Evolutionary conservation across 108 stramenopile species (phyloP), one percentile per base, ranked within the genome.

Genomic region (Skeletonema marinoi): DNA sequence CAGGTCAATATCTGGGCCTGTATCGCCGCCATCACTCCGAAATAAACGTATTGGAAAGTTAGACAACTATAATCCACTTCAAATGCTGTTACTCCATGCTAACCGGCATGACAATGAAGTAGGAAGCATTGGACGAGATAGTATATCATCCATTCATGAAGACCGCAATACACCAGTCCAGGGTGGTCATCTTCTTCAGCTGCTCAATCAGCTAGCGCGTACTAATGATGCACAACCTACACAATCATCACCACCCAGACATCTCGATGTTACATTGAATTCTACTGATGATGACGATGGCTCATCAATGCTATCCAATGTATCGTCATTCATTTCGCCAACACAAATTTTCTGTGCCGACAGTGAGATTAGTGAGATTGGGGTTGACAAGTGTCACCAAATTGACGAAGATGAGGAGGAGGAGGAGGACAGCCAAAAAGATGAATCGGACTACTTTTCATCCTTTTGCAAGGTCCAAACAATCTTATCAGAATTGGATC

Each of bases 381-480:
- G 54, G 4, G 9, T n/a, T n/a, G 4, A 6, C 6, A 36, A 36
- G 35, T 36, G 35, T 36, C 35, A 36, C 35, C 35, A 10, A 46
- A 56, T 9, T 56, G 54, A 56, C 29, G 21, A 56, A 4, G 54
- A 56, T 56, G 25, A 10, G 9, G 21, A 25, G 25, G 25, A 25
- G 25, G 25, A 25, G 25, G 25, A 56, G 3, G 54, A 56, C 19
- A 25, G 9, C 3, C 54, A 56, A 51, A 6, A 51, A 19, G n/a
- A n/a, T 10, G 51, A 70, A 21, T 39, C 36, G 25, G 70, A 70
- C 25, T 32, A 56, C 32, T 70, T 70, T 16, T 50, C 63, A 65
- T 74, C 73, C 1, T 46, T 74, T 35, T 64, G 50, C 51, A 44
- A 41, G n/a, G 73, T 63, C 54, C 73, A 74, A 65, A 25, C 32